Conservation (phyloP, 2,329 filamentous ascomycete species). For the Fusarium camptoceras region DNA sequence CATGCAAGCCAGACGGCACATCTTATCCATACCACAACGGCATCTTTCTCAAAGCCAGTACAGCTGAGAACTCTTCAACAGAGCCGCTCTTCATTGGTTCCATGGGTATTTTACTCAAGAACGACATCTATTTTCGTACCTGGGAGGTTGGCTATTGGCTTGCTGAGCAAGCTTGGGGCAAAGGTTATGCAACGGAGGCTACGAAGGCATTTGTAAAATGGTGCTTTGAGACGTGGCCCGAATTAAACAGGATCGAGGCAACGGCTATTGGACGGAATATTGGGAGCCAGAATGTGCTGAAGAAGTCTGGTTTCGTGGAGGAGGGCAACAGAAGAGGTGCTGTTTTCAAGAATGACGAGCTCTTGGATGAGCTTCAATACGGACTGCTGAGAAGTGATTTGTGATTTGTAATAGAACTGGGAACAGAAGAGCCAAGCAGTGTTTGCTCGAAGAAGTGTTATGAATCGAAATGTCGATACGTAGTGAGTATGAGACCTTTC, state of each 20-base stretch:
- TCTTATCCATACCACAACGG: slow-evolving; percentile 50
- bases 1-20: slow-evolving; percentile 29
- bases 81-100: slow-evolving; percentile 53
- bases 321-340: slow-evolving; percentile 59
- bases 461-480: not conserved
- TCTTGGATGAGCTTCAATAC: slow-evolving; percentile 54
- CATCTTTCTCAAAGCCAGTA: slow-evolving; percentile 51
- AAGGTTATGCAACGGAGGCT: slow-evolving; percentile 59
- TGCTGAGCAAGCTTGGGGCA: slow-evolving; percentile 57
- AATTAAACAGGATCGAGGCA: slow-evolving; percentile 58
- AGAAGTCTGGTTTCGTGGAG: slow-evolving; percentile 55
- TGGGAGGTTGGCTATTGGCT: slow-evolving; percentile 65
- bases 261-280: slow-evolving; percentile 53
- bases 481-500: not conserved
- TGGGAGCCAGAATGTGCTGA: slow-evolving; percentile 58
- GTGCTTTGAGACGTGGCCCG: slow-evolving; percentile 57
- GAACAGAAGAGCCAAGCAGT: not conserved
- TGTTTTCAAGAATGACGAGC: slow-evolving; percentile 55
- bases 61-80: slow-evolving; percentile 42
- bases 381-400: slow-evolving; percentile 56
- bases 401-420: not conserved
- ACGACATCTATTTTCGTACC: slow-evolving; percentile 56
- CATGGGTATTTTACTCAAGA: slow-evolving; percentile 54
- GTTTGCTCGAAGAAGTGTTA: not conserved
- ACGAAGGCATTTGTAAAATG: slow-evolving; percentile 55